Evolutionary conservation across 805 yeast species (phyloP).

Genomic region (Yamadazyma endophytica): DNA sequence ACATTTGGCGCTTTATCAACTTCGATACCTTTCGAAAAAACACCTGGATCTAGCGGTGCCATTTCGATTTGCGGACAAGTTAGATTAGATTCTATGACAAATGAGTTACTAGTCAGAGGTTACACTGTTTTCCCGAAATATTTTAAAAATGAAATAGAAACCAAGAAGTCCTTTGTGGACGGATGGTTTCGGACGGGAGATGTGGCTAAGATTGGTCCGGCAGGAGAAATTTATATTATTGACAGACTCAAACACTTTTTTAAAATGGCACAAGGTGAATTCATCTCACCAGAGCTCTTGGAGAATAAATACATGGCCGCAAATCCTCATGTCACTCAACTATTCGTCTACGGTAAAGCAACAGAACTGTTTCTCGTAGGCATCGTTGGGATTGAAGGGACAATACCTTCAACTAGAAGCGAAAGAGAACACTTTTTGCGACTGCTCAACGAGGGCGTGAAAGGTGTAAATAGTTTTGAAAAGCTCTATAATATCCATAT

Average conservation of each 20-base stretch:
- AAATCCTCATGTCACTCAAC: constrained; percentile 21
- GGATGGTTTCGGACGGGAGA: constrained; percentile 62
- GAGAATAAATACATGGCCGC: constrained; percentile 26
- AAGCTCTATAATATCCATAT: constrained; percentile 29
- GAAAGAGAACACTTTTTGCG: constrained; percentile 20
- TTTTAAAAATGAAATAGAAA: constrained; percentile 44
- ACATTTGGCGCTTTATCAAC: constrained; percentile 54
- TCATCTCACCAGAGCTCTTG: constrained; percentile 38
- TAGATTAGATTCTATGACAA: constrained; percentile 46
- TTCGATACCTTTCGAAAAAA: constrained; percentile 36
- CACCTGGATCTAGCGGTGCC: constrained; percentile 44
- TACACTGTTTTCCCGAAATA: constrained; percentile 51
- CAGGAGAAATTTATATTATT: constrained; percentile 40
- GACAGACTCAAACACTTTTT: constrained; percentile 44
- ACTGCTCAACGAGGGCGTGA: constrained; percentile 9
- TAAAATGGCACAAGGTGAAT: constrained; percentile 37
- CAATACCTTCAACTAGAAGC: constrained; percentile 14
- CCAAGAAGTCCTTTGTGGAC: constrained; percentile 38
- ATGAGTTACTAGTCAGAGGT: constrained; percentile 55
- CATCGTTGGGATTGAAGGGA: constrained; percentile 20
- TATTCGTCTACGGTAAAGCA: constrained; percentile 28
- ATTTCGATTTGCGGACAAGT: constrained; percentile 50
- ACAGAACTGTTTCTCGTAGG: constrained; percentile 22
- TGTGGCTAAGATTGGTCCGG: constrained; percentile 20
- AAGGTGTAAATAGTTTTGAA: constrained; percentile 27